These are phyloP conservation scores for Entomortierella beljakovae DNA, from an alignment of 192 early-diverging fungal genomes.

Conservation along the genomic window DNA sequence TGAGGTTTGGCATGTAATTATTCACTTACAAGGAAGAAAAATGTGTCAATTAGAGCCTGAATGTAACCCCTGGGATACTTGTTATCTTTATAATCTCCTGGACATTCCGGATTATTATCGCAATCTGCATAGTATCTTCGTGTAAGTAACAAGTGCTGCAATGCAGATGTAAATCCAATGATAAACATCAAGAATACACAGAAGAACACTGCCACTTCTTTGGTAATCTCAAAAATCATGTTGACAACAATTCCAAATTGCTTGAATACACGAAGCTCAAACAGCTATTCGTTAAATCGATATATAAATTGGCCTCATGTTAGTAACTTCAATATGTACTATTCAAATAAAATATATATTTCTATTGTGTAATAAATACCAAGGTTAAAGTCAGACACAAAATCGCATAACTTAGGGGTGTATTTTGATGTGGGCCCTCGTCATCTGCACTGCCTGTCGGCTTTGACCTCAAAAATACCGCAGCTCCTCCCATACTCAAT, in stretches of 20 bases:
- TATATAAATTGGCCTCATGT: background rate
- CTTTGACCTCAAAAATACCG: constrained; percentile 5
- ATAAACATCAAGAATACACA: constrained; percentile 27
- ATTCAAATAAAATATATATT: background rate
- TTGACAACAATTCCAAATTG: constrained; percentile 48
- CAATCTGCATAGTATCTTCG: background rate
- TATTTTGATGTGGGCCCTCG: constrained; percentile 12
- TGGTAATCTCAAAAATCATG: constrained; percentile 37
- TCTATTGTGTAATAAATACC: constrained; percentile 17
- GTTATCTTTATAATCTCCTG: background rate
- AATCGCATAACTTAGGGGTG: constrained; percentile 31
- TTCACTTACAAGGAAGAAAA: constrained; percentile 38
- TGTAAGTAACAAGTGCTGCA: constrained; percentile 34
- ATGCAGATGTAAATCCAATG: constrained; percentile 27
- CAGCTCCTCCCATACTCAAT: constrained; percentile 6
- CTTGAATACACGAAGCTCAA: constrained; percentile 33
- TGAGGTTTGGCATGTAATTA: background rate
- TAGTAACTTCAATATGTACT: background rate
- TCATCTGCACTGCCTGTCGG: background rate
- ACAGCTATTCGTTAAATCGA: constrained; percentile 17
- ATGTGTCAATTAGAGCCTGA: constrained; percentile 16
- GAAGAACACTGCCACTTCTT: constrained; percentile 25
- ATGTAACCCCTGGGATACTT: background rate
- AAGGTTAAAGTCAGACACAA: constrained; percentile 28
- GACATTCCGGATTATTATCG: background rate